These are phyloP conservation scores for Arthrobotrys megalospora DNA, from an alignment of 2,329 filamentous ascomycete species.

Conservation along the genomic window DNA sequence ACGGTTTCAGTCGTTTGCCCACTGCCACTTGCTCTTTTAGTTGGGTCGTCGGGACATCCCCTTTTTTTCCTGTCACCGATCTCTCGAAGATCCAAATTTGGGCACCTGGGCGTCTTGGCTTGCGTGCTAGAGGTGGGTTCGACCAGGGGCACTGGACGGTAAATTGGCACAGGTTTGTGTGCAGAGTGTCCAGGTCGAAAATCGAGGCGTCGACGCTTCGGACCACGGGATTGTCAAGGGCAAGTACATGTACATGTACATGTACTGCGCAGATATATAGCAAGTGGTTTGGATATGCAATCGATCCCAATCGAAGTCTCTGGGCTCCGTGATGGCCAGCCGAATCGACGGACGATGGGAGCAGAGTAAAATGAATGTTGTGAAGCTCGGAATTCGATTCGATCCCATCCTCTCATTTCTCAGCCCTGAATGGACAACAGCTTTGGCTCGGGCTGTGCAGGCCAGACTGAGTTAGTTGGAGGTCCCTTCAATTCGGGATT, in stretches of 20 bases:
- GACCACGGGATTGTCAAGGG: neutral
- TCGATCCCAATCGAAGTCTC: neutral
- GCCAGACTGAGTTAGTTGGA: constrained; percentile 11
- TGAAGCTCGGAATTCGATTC: constrained; percentile 8
- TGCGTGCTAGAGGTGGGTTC: constrained; percentile 35
- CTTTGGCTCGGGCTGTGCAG: constrained; percentile 7
- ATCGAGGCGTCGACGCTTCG: neutral
- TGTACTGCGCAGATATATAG: neutral
- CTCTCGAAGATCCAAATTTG: constrained; percentile 50
- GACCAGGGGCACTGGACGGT: constrained; percentile 23
- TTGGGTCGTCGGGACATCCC: constrained; percentile 13
- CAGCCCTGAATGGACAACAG: constrained; percentile 8
- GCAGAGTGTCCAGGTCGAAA: neutral
- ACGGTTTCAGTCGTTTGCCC: constrained; percentile 26
- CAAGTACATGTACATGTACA: neutral
- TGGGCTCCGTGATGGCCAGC: no score
- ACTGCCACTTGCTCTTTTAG: constrained; percentile 34
- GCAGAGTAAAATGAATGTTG: constrained; percentile 7
- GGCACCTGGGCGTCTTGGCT: constrained; percentile 51
- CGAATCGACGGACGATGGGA: constrained; percentile 1
- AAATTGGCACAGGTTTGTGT: constrained; percentile 28
- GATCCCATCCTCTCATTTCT: constrained; percentile 25
- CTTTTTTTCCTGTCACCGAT: constrained; percentile 43
- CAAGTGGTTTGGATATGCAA: neutral
- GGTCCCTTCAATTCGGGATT: constrained; percentile 14